These are phyloP conservation scores for Alternaria hordeiaustralica DNA, from an alignment of 2,329 filamentous ascomycete species.

Conservation along the genomic window DNA sequence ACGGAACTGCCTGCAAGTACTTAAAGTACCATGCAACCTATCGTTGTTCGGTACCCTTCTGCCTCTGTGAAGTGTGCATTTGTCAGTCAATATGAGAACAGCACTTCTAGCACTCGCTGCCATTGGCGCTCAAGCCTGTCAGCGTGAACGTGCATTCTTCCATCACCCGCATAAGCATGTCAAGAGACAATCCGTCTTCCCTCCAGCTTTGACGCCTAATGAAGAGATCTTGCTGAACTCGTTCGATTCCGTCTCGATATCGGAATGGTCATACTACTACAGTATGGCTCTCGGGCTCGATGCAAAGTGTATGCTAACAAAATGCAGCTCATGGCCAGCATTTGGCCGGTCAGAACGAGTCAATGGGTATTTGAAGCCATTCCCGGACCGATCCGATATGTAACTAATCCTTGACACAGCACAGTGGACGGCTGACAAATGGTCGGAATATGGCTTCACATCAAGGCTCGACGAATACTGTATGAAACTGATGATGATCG, in stretches of 20 bases:
- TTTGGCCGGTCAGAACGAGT: constrained; percentile 43
- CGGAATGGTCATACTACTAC: constrained; percentile 49
- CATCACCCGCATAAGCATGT: constrained; percentile 28
- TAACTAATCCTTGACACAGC: constrained; percentile 20
- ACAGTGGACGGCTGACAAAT: constrained; percentile 49
- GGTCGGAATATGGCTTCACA: constrained; percentile 44
- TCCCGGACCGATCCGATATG: not conserved
- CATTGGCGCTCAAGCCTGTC: constrained; percentile 43
- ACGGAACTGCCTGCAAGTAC: constrained; percentile 7
- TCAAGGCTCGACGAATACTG: constrained; percentile 49
- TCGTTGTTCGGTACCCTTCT: constrained; percentile 1
- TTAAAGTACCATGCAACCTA: constrained; percentile 16
- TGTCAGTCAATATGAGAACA: constrained; percentile 33
- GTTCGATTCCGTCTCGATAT: constrained; percentile 51
- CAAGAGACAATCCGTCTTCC: constrained; percentile 42
- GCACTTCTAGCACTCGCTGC: constrained; percentile 33
- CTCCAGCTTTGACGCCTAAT: constrained; percentile 43
- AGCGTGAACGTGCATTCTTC: constrained; percentile 38
- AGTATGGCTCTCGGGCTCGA: constrained; percentile 22
- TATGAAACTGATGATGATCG: constrained; percentile 4
- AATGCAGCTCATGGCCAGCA: constrained; percentile 41
- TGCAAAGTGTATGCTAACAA: constrained; percentile 12
- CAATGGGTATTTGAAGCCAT: constrained; percentile 25
- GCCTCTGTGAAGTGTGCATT: constrained; percentile 4
- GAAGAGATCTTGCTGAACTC: constrained; percentile 51